Evolutionary conservation across 148 eudicot genomes (phyloP).

Genomic region (Bassia scoparia): DNA sequence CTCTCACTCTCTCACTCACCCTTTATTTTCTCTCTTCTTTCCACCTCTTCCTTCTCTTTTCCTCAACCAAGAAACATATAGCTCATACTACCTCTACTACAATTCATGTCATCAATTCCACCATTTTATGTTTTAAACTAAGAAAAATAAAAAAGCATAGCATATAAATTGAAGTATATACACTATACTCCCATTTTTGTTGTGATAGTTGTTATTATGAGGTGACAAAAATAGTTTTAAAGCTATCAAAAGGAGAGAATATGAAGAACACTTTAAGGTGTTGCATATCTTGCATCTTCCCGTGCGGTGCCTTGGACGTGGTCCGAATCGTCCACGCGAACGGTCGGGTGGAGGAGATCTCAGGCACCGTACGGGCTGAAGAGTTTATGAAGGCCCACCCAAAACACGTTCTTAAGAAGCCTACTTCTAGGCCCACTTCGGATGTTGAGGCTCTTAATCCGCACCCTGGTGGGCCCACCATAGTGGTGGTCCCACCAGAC

Average conservation of each 20-base stretch:
- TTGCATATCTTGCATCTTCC: conserved; percentile 88
- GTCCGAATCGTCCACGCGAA: conserved; percentile 78
- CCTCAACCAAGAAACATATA: conserved; percentile 4
- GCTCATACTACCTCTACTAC: too few relatives aligned
- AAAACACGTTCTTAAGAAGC: conserved; percentile 62
- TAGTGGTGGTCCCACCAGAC: conserved; percentile 67
- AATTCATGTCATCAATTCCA: conserved; percentile 31
- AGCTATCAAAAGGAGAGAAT: background rate
- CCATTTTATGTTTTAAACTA: too few relatives aligned
- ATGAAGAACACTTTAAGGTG: conserved; percentile 65
- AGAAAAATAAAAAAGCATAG: too few relatives aligned
- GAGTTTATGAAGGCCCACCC: conserved; percentile 65
- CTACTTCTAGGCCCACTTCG: conserved; percentile 33
- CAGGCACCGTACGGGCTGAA: conserved; percentile 49
- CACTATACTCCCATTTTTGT: conserved; percentile 22
- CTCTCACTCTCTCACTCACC: background rate
- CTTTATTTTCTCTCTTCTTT: background rate
- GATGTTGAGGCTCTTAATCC: conserved; percentile 2
- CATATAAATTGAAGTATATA: too few relatives aligned
- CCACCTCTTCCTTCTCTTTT: background rate
- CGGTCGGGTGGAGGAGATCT: conserved; percentile 74
- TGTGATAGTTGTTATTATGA: background rate
- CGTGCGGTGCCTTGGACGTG: conserved; percentile 84
- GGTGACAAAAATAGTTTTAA: background rate
- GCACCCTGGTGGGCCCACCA: conserved; percentile 23